Percentiles rank a stretch among this genome's conserved stretches.
phyloP scores from a whole-genome alignment of 192 early-diverging fungal genomes.

The Backusella tuberculispora region DNA sequence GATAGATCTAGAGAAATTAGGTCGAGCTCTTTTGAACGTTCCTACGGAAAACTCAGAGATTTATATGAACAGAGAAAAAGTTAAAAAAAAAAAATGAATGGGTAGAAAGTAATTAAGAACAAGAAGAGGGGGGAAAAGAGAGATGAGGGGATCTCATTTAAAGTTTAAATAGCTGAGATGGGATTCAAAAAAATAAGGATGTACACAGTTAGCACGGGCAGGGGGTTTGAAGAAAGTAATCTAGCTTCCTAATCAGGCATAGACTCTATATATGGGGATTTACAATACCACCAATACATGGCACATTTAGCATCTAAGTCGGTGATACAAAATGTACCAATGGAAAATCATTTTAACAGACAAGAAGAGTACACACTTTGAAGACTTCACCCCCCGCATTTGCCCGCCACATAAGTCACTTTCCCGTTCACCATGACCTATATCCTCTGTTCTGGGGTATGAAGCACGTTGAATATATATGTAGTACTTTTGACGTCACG shows the following conservation, averaged over 20 bases:
- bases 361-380: neutral
- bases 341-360: slow-evolving; percentile 11
- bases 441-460: slow-evolving; percentile 7
- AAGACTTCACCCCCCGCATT: slow-evolving; percentile 17
- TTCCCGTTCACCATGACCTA: slow-evolving; percentile 23
- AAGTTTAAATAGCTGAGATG: slow-evolving; percentile 12
- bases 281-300: slow-evolving; percentile 24
- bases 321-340: slow-evolving; percentile 24
- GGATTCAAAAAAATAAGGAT: slow-evolving; percentile 11
- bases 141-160: slow-evolving; percentile 14
- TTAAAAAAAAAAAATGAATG: neutral
- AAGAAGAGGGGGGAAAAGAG: slow-evolving; percentile 1
- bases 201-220: slow-evolving; percentile 16
- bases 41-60: slow-evolving; percentile 13
- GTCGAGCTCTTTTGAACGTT: slow-evolving; percentile 11
- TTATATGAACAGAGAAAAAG: neutral
- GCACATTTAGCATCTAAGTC: slow-evolving; percentile 7
- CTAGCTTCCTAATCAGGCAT: slow-evolving; percentile 17
- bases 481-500: slow-evolving; percentile 25
- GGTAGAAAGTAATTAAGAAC: slow-evolving; percentile 8
- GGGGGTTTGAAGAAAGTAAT: slow-evolving; percentile 22
- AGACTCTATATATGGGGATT: neutral
- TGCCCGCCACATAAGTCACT: slow-evolving; percentile 30
- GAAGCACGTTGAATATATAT: neutral
- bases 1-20: slow-evolving; percentile 10